These are phyloP conservation scores for Mycosphaerella arachidis DNA, from an alignment of 2,329 filamentous ascomycete genomes.

Conservation along the genomic window DNA sequence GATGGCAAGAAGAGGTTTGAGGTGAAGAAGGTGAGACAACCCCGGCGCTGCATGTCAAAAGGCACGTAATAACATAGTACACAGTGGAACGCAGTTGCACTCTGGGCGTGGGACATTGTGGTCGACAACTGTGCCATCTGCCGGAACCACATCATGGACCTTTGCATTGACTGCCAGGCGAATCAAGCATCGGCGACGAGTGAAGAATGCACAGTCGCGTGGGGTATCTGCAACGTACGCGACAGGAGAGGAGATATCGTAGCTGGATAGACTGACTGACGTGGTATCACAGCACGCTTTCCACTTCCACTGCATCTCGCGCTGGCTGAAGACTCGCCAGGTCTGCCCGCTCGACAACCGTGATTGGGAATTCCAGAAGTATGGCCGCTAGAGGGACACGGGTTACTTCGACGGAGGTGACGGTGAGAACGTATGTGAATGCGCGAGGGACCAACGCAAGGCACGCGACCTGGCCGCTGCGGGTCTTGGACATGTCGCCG, in stretches of 20 bases:
- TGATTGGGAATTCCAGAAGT: slow-evolving; percentile 99
- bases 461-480: background rate
- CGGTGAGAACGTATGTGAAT: background rate
- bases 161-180: slow-evolving; percentile 98
- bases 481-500: background rate
- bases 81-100: slow-evolving; percentile 95
- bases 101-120: slow-evolving; percentile 99
- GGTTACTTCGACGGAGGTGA: background rate
- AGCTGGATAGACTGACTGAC: background rate
- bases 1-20: slow-evolving; percentile 94
- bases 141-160: slow-evolving; percentile 98
- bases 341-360: slow-evolving; percentile 96
- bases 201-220: slow-evolving; percentile 97
- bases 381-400: slow-evolving; percentile 58
- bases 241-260: background rate
- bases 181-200: slow-evolving; percentile 97
- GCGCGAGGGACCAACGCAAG: background rate
- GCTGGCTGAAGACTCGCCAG: slow-evolving; percentile 98
- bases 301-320: slow-evolving; percentile 98
- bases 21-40: slow-evolving; percentile 79
- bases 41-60: background rate
- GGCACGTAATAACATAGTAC: background rate
- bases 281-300: slow-evolving; percentile 73
- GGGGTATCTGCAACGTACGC: slow-evolving; percentile 97
- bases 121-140: slow-evolving; percentile 99